Conservation (phyloP, 345 rosid species). For the Aquilaria yunnanensis region DNA sequence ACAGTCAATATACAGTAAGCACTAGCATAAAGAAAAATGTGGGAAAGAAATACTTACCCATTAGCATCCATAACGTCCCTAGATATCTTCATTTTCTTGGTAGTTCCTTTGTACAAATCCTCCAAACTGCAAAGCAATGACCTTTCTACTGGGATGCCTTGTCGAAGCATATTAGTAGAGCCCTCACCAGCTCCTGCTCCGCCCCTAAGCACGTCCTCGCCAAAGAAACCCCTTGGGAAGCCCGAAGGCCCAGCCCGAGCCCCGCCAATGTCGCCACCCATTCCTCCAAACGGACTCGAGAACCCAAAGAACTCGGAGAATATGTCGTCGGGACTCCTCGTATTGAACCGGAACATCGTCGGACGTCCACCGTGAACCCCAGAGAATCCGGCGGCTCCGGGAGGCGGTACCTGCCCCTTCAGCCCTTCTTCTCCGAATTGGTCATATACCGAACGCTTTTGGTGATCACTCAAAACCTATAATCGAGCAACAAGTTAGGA, state of each 20-base stretch:
- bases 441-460: slow-evolving; percentile 55
- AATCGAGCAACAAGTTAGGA: neutral
- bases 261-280: slow-evolving; percentile 43
- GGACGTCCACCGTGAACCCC: slow-evolving; percentile 24
- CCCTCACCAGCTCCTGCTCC: slow-evolving; percentile 31
- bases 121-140: slow-evolving; percentile 83
- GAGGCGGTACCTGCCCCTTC: slow-evolving; percentile 62
- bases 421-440: slow-evolving; percentile 71
- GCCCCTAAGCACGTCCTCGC: slow-evolving; percentile 41
- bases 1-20: no score
- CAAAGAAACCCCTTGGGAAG: slow-evolving; percentile 42
- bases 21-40: no score
- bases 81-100: slow-evolving; percentile 93
- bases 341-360: slow-evolving; percentile 43
- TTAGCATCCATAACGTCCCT: slow-evolving; percentile 57
- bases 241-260: slow-evolving; percentile 35
- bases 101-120: slow-evolving; percentile 75
- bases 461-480: slow-evolving; percentile 66
- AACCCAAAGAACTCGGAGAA: slow-evolving; percentile 61
- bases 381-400: slow-evolving; percentile 38
- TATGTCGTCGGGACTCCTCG: slow-evolving; percentile 60
- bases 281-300: slow-evolving; percentile 46
- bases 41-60: slow-evolving; percentile 39
- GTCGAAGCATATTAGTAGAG: slow-evolving; percentile 37
- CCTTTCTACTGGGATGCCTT: slow-evolving; percentile 70